Percentiles rank a stretch among this genome's conserved stretches.
Evolutionary conservation across 768 basidiomycete species (phyloP).

Genomic region (Phaeolepiota aurea): DNA sequence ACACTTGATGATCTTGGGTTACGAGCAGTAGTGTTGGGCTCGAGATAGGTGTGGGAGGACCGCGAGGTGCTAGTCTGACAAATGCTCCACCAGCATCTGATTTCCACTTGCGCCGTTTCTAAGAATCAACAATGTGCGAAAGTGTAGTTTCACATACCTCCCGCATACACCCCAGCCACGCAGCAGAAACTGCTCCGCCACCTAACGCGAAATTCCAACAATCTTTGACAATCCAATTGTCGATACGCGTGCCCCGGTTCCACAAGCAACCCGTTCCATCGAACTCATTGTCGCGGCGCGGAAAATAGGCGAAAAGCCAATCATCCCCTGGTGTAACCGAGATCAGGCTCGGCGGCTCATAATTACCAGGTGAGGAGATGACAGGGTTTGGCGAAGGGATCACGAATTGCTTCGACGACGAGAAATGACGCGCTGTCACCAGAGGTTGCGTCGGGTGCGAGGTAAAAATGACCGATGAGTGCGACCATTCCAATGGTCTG

Average conservation of each 20-base stretch:
- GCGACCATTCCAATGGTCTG: conserved; percentile 70
- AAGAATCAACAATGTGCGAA: not conserved
- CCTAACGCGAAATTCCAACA: conserved; percentile 44
- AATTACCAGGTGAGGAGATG: conserved; percentile 34
- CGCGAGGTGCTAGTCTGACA: conserved; percentile 48
- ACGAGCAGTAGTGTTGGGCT: conserved; percentile 54
- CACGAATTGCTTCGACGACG: conserved; percentile 58
- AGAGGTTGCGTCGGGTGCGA: conserved; percentile 56
- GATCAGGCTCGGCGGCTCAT: conserved; percentile 56
- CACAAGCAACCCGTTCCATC: conserved; percentile 57
- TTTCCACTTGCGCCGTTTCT: conserved; percentile 41
- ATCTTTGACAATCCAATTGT: conserved; percentile 53
- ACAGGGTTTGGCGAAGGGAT: conserved; percentile 48
- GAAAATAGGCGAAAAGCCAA: conserved; percentile 73
- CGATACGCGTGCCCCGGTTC: conserved; percentile 48
- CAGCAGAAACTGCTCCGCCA: conserved; percentile 51
- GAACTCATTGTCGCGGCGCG: conserved; percentile 38
- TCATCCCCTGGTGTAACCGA: conserved; percentile 49
- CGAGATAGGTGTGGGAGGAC: conserved; percentile 46
- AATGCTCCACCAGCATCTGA: conserved; percentile 32
- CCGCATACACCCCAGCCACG: conserved; percentile 53
- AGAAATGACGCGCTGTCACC: conserved; percentile 57
- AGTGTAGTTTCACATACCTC: conserved; percentile 33
- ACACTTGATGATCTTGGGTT: conserved; percentile 52
- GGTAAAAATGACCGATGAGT: conserved; percentile 59